These are phyloP conservation scores for Mycena maculata DNA, from an alignment of 768 basidiomycete species.

Conservation along the genomic window DNA sequence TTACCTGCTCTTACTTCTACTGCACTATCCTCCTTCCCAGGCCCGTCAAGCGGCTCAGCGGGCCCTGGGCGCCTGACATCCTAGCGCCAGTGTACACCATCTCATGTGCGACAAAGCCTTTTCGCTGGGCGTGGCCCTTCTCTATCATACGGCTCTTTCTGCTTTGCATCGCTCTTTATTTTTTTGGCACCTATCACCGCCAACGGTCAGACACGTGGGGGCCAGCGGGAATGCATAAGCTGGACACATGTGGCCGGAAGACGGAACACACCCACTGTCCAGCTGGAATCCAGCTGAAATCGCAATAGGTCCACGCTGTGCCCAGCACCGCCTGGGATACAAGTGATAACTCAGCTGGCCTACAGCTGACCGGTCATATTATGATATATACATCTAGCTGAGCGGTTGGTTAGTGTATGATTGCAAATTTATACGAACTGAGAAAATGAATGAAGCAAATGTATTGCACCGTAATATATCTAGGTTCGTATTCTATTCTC, in stretches of 20 bases:
- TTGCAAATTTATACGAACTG: neutral
- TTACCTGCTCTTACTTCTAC: no score
- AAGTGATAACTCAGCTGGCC: no score
- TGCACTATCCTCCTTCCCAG: no score
- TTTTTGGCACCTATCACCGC: no score
- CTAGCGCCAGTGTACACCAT: no score
- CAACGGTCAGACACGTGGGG: no score
- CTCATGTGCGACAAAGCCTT: no score
- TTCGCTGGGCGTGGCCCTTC: no score
- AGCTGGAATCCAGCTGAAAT: neutral
- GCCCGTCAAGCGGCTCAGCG: no score
- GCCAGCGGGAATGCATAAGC: neutral
- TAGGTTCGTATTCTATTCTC: neutral
- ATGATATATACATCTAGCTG: neutral
- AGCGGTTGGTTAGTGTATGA: neutral
- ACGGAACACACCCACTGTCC: neutral
- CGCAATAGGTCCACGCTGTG: constrained; percentile 7
- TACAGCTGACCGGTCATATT: neutral
- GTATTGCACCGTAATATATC: neutral
- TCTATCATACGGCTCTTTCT: no score
- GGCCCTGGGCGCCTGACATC: no score
- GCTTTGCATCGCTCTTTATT: no score
- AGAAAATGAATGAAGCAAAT: neutral
- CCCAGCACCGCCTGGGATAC: neutral
- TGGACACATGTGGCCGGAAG: neutral